phyloP scores from a whole-genome alignment of 164 flowering plant species.

The Cinnamomum chago region DNA sequence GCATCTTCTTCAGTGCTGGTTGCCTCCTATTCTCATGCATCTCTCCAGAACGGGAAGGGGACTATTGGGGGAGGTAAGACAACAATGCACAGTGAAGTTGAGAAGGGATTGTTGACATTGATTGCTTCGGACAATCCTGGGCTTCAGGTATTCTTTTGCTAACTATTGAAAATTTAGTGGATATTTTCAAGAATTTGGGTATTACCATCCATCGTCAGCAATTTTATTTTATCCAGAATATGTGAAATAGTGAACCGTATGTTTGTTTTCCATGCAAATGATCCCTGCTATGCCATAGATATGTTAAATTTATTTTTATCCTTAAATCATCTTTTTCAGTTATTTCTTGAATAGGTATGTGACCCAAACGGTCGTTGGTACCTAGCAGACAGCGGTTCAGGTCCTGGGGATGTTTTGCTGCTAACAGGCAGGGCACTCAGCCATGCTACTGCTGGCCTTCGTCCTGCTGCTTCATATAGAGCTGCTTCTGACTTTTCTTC shows the following conservation, averaged over 20 bases:
- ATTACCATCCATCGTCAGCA: not conserved
- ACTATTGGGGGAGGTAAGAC: slow-evolving; percentile 63
- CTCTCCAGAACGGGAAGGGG: slow-evolving; percentile 63
- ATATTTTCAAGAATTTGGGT: not conserved
- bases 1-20: slow-evolving; percentile 83
- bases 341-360: slow-evolving; percentile 58
- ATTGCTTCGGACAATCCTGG: slow-evolving; percentile 74
- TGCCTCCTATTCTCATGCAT: slow-evolving; percentile 51
- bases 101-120: slow-evolving; percentile 84
- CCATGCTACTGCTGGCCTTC: slow-evolving; percentile 95
- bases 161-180: not conserved
- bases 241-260: not conserved
- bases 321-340: slow-evolving; percentile 23
- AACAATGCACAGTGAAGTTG: slow-evolving; percentile 53
- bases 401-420: slow-evolving; percentile 75
- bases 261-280: not conserved
- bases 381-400: slow-evolving; percentile 67
- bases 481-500: slow-evolving; percentile 44
- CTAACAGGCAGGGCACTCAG: slow-evolving; percentile 90
- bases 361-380: slow-evolving; percentile 97
- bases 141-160: slow-evolving; percentile 56
- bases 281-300: not conserved
- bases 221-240: too few species aligned
- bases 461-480: slow-evolving; percentile 75
- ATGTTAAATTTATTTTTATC: slow-evolving; percentile 10